Evolutionary conservation across 805 yeast species (phyloP).

Genomic region (Dipodascopsis tothii): DNA sequence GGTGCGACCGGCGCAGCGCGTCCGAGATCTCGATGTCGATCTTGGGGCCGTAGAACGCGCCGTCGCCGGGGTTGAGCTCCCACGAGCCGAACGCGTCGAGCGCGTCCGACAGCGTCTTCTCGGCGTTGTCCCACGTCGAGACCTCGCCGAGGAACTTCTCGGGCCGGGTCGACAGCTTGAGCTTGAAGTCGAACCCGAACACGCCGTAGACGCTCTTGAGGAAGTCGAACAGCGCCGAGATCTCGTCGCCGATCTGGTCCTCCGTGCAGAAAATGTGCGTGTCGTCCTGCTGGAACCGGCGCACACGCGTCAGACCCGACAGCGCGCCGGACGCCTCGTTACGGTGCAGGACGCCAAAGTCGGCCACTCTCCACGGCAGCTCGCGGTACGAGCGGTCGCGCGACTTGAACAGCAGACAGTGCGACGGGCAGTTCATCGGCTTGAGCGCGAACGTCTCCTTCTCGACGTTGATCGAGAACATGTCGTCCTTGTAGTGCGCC

Average conservation of each 20-base stretch:
- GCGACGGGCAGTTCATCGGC: slow-evolving; percentile 73
- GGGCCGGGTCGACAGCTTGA: slow-evolving; percentile 82
- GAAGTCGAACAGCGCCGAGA: slow-evolving; percentile 59
- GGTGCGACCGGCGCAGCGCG: slow-evolving; percentile 73
- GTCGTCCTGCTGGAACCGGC: slow-evolving; percentile 96
- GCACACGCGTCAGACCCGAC: slow-evolving; percentile 83
- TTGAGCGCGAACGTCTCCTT: slow-evolving; percentile 90
- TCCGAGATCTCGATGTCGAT: slow-evolving; percentile 81
- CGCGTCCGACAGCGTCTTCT: slow-evolving; percentile 52
- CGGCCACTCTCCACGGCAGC: slow-evolving; percentile 76
- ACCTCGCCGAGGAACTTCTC: slow-evolving; percentile 67
- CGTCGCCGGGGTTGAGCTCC: slow-evolving; percentile 83
- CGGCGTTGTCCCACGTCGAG: slow-evolving; percentile 79
- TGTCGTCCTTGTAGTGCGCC: slow-evolving; percentile 94
- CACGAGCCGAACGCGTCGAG: slow-evolving; percentile 55
- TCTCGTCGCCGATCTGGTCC: slow-evolving; percentile 69
- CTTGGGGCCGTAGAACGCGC: slow-evolving; percentile 64
- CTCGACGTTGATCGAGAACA: slow-evolving; percentile 95
- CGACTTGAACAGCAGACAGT: slow-evolving; percentile 71
- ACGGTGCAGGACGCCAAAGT: slow-evolving; percentile 85
- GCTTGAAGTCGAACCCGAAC: slow-evolving; percentile 57
- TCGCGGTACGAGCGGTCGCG: slow-evolving; percentile 78
- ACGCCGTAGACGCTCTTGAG: slow-evolving; percentile 66
- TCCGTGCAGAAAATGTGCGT: slow-evolving; percentile 89
- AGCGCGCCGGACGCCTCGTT: slow-evolving; percentile 93